Conservation (phyloP, 257 asterid genomes). For the Rhazya stricta region DNA sequence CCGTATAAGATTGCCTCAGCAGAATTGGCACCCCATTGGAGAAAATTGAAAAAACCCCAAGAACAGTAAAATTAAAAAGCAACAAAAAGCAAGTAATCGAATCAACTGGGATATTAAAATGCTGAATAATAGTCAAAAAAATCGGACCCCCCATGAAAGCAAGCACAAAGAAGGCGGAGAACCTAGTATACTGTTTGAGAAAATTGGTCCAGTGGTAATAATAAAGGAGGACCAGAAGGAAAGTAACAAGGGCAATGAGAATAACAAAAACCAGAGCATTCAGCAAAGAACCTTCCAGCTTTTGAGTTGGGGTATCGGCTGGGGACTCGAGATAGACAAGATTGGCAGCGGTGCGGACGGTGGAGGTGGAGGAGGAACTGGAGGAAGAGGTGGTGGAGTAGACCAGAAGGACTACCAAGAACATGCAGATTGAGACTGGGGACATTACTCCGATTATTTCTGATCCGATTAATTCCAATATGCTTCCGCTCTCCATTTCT, state of each 20-base stretch:
- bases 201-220: conserved; percentile 82
- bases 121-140: conserved; percentile 51
- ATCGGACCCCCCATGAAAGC: conserved; percentile 85
- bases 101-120: conserved; percentile 69
- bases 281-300: conserved; percentile 75
- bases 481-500: conserved; percentile 69
- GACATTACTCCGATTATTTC: conserved; percentile 92
- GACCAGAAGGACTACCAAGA: conserved; percentile 84
- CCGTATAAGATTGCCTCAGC: conserved; percentile 74
- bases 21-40: conserved; percentile 71
- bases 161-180: conserved; percentile 66
- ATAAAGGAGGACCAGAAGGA: conserved; percentile 72
- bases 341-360: conserved; percentile 78
- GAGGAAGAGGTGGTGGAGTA: conserved; percentile 59
- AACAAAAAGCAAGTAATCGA: conserved; percentile 51
- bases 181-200: conserved; percentile 73
- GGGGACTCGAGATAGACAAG: conserved; percentile 77
- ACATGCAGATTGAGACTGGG: conserved; percentile 93
- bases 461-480: conserved; percentile 63
- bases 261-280: conserved; percentile 77
- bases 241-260: conserved; percentile 65
- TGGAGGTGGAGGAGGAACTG: conserved; percentile 31
- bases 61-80: conserved; percentile 58
- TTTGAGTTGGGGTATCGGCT: conserved; percentile 59
- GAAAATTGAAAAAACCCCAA: conserved; percentile 76